Evolutionary conservation across 441 rosid genomes (phyloP).

Genomic region (Lepidium campestre): DNA sequence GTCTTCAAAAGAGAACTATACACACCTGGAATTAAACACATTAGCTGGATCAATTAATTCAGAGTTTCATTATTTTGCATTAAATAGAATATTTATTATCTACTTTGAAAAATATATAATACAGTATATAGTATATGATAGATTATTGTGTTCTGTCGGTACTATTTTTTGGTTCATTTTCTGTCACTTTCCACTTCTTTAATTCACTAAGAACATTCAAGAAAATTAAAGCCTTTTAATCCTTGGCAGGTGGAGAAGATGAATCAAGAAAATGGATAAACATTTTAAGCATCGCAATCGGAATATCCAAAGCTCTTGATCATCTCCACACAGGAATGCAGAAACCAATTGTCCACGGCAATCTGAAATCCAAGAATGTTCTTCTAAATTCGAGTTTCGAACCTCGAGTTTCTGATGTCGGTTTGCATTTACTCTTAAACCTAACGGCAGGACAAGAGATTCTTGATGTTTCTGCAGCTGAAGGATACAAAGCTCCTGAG

Average conservation of each 20-base stretch:
- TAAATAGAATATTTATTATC: neutral
- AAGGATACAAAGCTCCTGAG: conserved; percentile 92
- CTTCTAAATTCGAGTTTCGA: conserved; percentile 47
- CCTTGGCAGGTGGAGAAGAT: conserved; percentile 45
- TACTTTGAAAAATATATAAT: neutral
- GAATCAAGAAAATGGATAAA: conserved; percentile 56
- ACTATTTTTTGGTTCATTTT: neutral
- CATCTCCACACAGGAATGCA: conserved; percentile 66
- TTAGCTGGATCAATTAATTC: conserved; percentile 25
- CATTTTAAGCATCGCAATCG: conserved; percentile 49
- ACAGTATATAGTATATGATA: neutral
- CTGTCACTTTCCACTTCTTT: neutral
- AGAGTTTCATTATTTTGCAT: neutral
- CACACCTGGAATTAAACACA: conserved; percentile 17
- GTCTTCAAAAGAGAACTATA: neutral
- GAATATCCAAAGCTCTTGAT: conserved; percentile 65
- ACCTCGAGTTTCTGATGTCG: conserved; percentile 63
- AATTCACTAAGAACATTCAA: neutral
- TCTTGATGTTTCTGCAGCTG: conserved; percentile 63
- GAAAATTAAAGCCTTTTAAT: neutral
- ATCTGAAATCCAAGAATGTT: conserved; percentile 77
- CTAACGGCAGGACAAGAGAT: conserved; percentile 61
- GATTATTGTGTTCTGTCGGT: conserved; percentile 5
- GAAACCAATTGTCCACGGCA: conserved; percentile 67
- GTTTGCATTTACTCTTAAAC: conserved; percentile 69